A percentile compares a stretch with the other conserved stretches of the same genome.
phyloP scores from a whole-genome alignment of 306 rosid species.

The Aeschynomene evenia region DNA sequence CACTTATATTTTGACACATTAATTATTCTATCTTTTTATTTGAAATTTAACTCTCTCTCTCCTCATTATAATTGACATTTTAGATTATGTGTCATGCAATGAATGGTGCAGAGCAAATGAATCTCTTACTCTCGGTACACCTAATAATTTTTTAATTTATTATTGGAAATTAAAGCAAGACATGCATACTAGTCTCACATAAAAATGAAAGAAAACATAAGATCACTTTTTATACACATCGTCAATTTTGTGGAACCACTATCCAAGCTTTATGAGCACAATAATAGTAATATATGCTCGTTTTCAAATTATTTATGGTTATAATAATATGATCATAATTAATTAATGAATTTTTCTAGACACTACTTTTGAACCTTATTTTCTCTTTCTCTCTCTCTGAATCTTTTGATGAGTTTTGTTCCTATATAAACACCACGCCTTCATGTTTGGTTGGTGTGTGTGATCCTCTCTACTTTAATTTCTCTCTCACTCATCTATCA shows the following conservation, averaged over 20 bases:
- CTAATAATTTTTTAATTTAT: no score
- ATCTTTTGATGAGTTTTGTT: constrained; percentile 23
- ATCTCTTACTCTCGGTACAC: no score
- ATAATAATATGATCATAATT: constrained; percentile 22
- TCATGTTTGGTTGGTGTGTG: constrained; percentile 6
- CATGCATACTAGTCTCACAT: constrained; percentile 38
- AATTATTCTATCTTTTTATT: no score
- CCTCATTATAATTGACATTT: no score
- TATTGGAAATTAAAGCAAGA: constrained; percentile 19
- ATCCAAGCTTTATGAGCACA: constrained; percentile 33
- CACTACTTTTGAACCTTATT: constrained; percentile 26
- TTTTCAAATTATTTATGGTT: constrained; percentile 19
- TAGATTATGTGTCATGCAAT: no score
- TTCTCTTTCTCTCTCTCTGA: constrained; percentile 8
- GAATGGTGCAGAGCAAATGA: no score
- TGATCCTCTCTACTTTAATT: no score
- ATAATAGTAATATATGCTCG: constrained; percentile 3
- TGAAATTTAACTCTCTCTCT: no score
- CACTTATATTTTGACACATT: no score
- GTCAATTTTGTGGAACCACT: constrained; percentile 35
- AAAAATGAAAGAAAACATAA: constrained; percentile 23
- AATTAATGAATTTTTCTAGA: no score
- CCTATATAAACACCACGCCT: constrained; percentile 38
- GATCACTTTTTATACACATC: constrained; percentile 28
- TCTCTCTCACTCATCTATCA: constrained; percentile 30